Percentiles rank a stretch among this genome's conserved stretches.
Conservation (phyloP, 2,329 filamentous ascomycete genomes). For the Alternaria brassicae region DNA sequence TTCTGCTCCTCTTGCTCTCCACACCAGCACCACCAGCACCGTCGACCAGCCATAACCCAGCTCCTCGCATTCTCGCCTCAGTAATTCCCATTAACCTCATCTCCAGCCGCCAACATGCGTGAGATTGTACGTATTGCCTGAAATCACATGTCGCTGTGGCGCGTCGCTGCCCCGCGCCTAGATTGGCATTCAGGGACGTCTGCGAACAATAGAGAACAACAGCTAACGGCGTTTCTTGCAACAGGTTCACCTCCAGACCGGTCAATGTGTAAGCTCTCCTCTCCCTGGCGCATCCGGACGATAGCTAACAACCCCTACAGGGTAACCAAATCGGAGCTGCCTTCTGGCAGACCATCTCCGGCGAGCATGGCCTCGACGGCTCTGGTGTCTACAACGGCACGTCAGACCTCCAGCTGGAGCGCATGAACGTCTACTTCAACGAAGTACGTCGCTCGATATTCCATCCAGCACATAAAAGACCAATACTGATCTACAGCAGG, state of each 20-base stretch:
- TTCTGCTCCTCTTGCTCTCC: constrained; percentile 40
- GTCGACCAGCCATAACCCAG: constrained; percentile 37
- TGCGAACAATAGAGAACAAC: constrained; percentile 50
- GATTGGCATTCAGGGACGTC: constrained; percentile 39
- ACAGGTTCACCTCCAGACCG: constrained; percentile 99
- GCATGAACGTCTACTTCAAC: constrained; percentile 99
- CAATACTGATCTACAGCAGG: constrained; percentile 61
- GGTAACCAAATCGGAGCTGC: constrained; percentile 99
- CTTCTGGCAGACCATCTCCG: constrained; percentile 80
- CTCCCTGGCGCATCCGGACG: constrained; percentile 14
- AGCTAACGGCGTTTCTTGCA: constrained; percentile 63
- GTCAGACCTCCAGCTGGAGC: constrained; percentile 98
- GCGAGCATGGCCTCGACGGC: constrained; percentile 92
- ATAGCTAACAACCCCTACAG: constrained; percentile 59
- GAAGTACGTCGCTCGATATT: constrained; percentile 65
- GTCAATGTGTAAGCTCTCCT: constrained; percentile 85
- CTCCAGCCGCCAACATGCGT: constrained; percentile 63
- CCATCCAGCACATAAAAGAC: constrained; percentile 8
- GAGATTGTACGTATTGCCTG: constrained; percentile 67
- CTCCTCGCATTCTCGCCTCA: constrained; percentile 43
- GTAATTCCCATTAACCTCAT: constrained; percentile 32
- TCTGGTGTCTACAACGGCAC: constrained; percentile 98
- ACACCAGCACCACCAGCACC: constrained; percentile 42
- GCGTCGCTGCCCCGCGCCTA: constrained; percentile 53
- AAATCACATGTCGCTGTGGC: constrained; percentile 50